A percentile compares a stretch with the other conserved stretches of the same genome.
Conservation (phyloP, 805 yeast species). For the Sugiyamaella boreocaroliniensis region DNA sequence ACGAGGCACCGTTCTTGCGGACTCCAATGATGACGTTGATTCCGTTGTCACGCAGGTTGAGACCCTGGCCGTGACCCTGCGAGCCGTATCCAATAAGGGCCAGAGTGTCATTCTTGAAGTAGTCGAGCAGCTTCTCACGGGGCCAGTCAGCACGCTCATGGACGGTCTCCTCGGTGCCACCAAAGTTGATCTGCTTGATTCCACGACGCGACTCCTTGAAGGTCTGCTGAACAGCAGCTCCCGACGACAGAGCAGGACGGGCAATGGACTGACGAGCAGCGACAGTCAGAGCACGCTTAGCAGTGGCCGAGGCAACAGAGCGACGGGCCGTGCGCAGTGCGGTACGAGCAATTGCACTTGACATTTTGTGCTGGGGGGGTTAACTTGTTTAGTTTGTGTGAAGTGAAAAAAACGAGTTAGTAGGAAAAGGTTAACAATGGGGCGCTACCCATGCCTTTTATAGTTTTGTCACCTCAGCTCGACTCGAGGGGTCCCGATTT, state of each 20-base stretch:
- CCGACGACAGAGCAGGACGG: conserved; percentile 50
- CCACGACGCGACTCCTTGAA: conserved; percentile 63
- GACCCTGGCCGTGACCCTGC: conserved; percentile 99
- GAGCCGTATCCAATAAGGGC: conserved; percentile 99
- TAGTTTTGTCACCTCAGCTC: neutral
- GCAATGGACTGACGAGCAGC: conserved; percentile 33
- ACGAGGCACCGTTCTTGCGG: conserved; percentile 96
- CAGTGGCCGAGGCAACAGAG: conserved; percentile 30
- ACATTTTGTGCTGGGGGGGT: conserved; percentile 9
- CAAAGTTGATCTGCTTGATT: conserved; percentile 92
- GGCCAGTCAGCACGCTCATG: conserved; percentile 99
- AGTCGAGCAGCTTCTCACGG: conserved; percentile 86
- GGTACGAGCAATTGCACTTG: conserved; percentile 36
- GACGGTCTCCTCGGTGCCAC: conserved; percentile 89
- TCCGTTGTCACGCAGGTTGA: conserved; percentile 98
- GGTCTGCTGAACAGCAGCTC: conserved; percentile 40
- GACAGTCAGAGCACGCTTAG: conserved; percentile 61
- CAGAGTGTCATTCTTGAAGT: conserved; percentile 96
- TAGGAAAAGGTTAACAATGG: neutral
- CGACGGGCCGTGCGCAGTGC: conserved; percentile 42
- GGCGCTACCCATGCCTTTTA: conserved; percentile 1
- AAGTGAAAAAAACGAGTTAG: neutral
- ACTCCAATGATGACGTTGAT: conserved; percentile 97
- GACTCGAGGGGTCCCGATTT: neutral
- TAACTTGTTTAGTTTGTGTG: neutral